A percentile compares a stretch with the other conserved stretches of the same genome.
Conservation (phyloP, 805 yeast genomes). For the Saturnispora mendoncae region DNA sequence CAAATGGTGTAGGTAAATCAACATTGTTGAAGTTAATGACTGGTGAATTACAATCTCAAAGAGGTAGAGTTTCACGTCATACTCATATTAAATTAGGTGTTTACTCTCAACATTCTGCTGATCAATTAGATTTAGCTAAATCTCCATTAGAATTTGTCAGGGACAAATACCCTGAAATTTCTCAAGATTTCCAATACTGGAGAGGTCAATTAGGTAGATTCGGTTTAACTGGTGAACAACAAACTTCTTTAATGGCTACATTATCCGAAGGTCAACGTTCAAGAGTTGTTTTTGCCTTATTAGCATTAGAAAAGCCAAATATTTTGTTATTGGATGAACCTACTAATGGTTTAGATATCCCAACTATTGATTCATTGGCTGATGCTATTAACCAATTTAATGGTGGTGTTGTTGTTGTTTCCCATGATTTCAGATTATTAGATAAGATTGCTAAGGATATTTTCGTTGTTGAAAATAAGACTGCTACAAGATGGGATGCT, state of each 20-base stretch:
- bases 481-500: slow-evolving; percentile 96
- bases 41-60: slow-evolving; percentile 81
- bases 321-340: slow-evolving; percentile 96
- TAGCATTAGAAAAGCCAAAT: slow-evolving; percentile 93
- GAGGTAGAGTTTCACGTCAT: slow-evolving; percentile 94
- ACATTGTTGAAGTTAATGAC: slow-evolving; percentile 94
- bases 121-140: slow-evolving; percentile 92
- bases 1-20: slow-evolving; percentile 98
- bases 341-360: slow-evolving; percentile 97
- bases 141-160: slow-evolving; percentile 95
- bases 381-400: slow-evolving; percentile 89
- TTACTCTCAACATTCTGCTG: slow-evolving; percentile 98
- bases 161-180: slow-evolving; percentile 78
- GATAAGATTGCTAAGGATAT: slow-evolving; percentile 97
- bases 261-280: slow-evolving; percentile 99
- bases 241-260: slow-evolving; percentile 97
- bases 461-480: slow-evolving; percentile 89
- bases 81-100: slow-evolving; percentile 97
- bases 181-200: slow-evolving; percentile 98
- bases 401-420: slow-evolving; percentile 98
- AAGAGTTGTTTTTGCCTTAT: slow-evolving; percentile 92
- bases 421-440: slow-evolving; percentile 97
- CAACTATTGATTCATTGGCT: slow-evolving; percentile 96
- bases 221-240: slow-evolving; percentile 98
- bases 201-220: slow-evolving; percentile 96